Conservation (phyloP, 1,139 yeast genomes). For the Debaryomyces fabryi region DNA sequence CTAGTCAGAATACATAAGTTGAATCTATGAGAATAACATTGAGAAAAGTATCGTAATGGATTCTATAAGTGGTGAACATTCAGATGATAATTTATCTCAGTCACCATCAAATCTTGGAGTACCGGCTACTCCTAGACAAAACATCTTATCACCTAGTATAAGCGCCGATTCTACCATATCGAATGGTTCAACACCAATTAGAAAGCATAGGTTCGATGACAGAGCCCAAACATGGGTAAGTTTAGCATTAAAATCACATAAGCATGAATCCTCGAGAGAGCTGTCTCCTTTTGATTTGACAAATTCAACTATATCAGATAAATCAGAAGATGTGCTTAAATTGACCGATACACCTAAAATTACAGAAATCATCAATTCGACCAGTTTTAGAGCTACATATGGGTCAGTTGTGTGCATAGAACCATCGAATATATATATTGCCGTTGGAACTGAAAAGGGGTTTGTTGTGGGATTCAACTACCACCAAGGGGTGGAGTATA, state of each 20-base stretch:
- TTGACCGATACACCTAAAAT: constrained; percentile 32
- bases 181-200: constrained; percentile 13
- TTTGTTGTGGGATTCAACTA: constrained; percentile 63
- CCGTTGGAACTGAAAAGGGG: constrained; percentile 67
- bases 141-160: constrained; percentile 8
- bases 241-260: constrained; percentile 18
- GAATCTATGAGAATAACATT: background rate
- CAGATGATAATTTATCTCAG: background rate
- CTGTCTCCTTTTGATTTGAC: background rate
- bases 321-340: constrained; percentile 10
- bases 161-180: constrained; percentile 10
- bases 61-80: background rate
- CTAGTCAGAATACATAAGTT: background rate
- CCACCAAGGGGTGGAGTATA: constrained; percentile 52
- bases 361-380: constrained; percentile 23
- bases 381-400: constrained; percentile 30
- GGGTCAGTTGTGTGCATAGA: constrained; percentile 56
- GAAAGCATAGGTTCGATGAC: constrained; percentile 39
- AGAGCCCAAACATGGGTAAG: constrained; percentile 38
- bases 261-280: constrained; percentile 3
- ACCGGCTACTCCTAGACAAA: background rate
- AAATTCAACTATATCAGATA: constrained; percentile 7
- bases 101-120: background rate
- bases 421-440: constrained; percentile 52
- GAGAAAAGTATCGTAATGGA: background rate